Conservation (phyloP, 2,329 filamentous ascomycete genomes). For the Epichloe hybrida region DNA sequence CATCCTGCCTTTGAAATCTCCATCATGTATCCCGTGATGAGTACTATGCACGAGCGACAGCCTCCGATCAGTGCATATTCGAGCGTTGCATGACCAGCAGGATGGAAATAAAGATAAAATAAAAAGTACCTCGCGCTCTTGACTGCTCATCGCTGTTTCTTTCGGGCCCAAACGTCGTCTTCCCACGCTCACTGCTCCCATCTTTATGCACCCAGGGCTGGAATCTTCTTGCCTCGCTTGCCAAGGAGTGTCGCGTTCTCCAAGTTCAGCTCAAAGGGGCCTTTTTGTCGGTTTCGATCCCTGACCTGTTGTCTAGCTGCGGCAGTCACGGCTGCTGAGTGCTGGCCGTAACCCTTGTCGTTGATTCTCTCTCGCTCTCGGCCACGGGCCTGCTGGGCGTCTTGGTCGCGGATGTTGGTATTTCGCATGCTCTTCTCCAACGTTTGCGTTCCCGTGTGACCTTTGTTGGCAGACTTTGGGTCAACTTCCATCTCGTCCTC, state of each 20-base stretch:
- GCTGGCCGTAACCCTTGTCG: slow-evolving; percentile 72
- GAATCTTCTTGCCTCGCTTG: slow-evolving; percentile 44
- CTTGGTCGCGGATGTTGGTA: slow-evolving; percentile 52
- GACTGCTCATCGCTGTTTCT: no score
- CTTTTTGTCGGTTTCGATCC: slow-evolving; percentile 54
- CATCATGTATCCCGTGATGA: not conserved
- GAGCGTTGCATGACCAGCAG: not conserved
- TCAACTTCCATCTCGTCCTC: slow-evolving; percentile 51
- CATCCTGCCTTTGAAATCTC: not conserved
- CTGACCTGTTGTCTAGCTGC: slow-evolving; percentile 70
- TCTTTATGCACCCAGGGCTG: slow-evolving; percentile 27
- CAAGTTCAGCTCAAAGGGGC: slow-evolving; percentile 81
- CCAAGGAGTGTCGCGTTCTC: slow-evolving; percentile 84
- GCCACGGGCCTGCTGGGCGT: slow-evolving; percentile 16
- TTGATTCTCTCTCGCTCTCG: slow-evolving; percentile 19
- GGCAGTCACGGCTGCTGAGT: slow-evolving; percentile 69
- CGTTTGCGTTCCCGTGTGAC: slow-evolving; percentile 43
- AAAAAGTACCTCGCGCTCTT: no score
- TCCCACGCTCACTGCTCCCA: no score
- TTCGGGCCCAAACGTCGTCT: no score
- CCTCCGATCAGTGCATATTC: not conserved
- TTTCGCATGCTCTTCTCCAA: slow-evolving; percentile 83
- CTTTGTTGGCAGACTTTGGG: slow-evolving; percentile 33
- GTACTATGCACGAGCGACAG: not conserved
- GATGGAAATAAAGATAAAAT: not conserved